These are phyloP conservation scores for Pseudogymnoascus sp. DNA, from an alignment of 2,329 filamentous ascomycete species.

Conservation along the genomic window DNA sequence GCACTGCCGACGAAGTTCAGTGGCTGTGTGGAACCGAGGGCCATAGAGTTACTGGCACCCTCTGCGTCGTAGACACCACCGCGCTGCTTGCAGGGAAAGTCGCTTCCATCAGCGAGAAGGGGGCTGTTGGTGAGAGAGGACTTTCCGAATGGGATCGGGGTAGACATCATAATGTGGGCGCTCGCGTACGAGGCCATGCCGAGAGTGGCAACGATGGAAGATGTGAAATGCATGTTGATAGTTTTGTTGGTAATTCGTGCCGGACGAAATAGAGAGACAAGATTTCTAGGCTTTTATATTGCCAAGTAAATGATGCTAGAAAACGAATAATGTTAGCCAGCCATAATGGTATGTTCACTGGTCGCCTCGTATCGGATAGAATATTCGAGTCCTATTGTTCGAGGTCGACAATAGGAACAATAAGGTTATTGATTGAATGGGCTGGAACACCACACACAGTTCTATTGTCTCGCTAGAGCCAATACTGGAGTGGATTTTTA, in stretches of 20 bases:
- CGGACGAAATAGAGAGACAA: slow-evolving; percentile 7
- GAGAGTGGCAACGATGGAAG: slow-evolving; percentile 41
- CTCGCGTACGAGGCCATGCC: slow-evolving; percentile 51
- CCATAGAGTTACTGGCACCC: slow-evolving; percentile 48
- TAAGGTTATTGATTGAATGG: neutral
- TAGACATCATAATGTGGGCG: slow-evolving; percentile 69
- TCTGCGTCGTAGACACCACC: slow-evolving; percentile 38
- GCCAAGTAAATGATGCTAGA: slow-evolving; percentile 3
- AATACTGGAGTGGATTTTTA: neutral
- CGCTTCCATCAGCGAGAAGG: slow-evolving; percentile 45
- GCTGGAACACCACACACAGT: neutral
- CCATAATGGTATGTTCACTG: neutral
- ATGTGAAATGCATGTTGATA: slow-evolving; percentile 40
- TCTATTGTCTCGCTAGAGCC: neutral
- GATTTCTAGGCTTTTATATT: slow-evolving; percentile 7
- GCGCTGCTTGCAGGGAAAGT: slow-evolving; percentile 78
- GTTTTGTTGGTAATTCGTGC: slow-evolving; percentile 4
- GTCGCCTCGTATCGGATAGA: neutral
- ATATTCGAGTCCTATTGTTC: slow-evolving; percentile 3
- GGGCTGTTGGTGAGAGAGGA: slow-evolving; percentile 53
- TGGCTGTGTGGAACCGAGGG: slow-evolving; percentile 51
- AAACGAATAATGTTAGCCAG: neutral
- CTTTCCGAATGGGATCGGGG: slow-evolving; percentile 55
- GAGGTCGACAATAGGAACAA: neutral
- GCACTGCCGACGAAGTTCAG: slow-evolving; percentile 64